Evolutionary conservation across 495 filamentous ascomycete species (phyloP), one percentile per base, ranked within the genome.

Genomic region (Penicillium silybi): DNA sequence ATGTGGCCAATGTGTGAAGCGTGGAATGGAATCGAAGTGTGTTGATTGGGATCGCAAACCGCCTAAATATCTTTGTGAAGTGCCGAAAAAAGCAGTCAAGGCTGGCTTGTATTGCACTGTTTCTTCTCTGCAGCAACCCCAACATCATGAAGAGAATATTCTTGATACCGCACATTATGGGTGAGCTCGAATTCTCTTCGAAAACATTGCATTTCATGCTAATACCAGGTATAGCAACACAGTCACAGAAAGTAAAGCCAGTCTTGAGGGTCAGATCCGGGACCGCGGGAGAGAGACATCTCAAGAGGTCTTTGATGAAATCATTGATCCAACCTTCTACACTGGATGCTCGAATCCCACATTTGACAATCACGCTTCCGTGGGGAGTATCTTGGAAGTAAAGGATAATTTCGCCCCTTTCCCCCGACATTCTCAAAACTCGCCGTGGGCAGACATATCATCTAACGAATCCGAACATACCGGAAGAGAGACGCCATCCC

Each of bases 1-100:
- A 16, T 57, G 54, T 26, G 19, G 22, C 15, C 23, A 45, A 50
- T 57, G 54, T 26, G 41, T 27, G 1, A 48, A 34, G 7, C 54
- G 49, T 3, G 45, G 34, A 18, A 37, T 53, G 26, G 19, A 49
- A 40, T n/a, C 23, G 6, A 40, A 37, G 22, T 57, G 54, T 39
- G 45, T 53, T 2, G 54, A 57, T 22, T 49, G 54, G n/a, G 6
- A 22, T 29, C 54, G 50, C 18, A 57, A 57, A 15, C 34, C 25
- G 9, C 54, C 54, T 1, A 57, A 53, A 49, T 57, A 57, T 15
- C 45, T 57, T 1, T 18, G 13, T 18, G 35, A 38, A 5, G 20
- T 23, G 20, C 15, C 40, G 8, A 44, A 37, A 4, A 46, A 47
- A 25, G 6, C 2, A 17, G 9, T 13, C 6, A 39, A 13, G 11